These are phyloP conservation scores for Dictyostelium firmibasis DNA, from an alignment of 78 protist species.

Conservation along the genomic window DNA sequence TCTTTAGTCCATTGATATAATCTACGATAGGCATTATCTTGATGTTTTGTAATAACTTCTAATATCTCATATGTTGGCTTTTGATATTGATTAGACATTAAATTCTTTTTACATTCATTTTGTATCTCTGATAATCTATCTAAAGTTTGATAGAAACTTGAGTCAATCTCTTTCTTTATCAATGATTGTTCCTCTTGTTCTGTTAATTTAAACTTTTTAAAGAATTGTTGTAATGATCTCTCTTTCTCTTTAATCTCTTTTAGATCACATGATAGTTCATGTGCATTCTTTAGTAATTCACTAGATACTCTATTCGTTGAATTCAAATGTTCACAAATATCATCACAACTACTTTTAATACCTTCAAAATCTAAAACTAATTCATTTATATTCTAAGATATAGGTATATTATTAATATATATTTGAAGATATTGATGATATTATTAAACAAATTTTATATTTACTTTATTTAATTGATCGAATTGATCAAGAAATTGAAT, in stretches of 20 bases:
- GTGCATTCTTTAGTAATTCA: conserved; percentile 21
- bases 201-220: conserved; percentile 26
- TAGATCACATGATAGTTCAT: not conserved
- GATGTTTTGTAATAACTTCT: conserved; percentile 34
- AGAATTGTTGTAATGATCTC: not conserved
- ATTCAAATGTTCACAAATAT: conserved; percentile 24
- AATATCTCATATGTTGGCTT: conserved; percentile 65
- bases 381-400: conserved; percentile 62
- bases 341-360: conserved; percentile 38
- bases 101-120: conserved; percentile 37
- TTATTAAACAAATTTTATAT: no score
- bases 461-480: conserved; percentile 40
- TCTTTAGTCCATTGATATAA: conserved; percentile 57
- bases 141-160: conserved; percentile 10
- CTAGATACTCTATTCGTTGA: conserved; percentile 16
- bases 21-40: conserved; percentile 67
- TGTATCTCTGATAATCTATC: conserved; percentile 54
- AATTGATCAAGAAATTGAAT: conserved; percentile 52
- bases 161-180: conserved; percentile 10
- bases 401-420: no score
- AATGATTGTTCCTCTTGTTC: conserved; percentile 35
- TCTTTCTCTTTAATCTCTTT: conserved; percentile 55
- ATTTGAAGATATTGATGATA: no score
- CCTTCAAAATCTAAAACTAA: conserved; percentile 36
- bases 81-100: conserved; percentile 22